phyloP scores from a whole-genome alignment of 2,329 filamentous ascomycete genomes.

The Xylaria sp. region DNA sequence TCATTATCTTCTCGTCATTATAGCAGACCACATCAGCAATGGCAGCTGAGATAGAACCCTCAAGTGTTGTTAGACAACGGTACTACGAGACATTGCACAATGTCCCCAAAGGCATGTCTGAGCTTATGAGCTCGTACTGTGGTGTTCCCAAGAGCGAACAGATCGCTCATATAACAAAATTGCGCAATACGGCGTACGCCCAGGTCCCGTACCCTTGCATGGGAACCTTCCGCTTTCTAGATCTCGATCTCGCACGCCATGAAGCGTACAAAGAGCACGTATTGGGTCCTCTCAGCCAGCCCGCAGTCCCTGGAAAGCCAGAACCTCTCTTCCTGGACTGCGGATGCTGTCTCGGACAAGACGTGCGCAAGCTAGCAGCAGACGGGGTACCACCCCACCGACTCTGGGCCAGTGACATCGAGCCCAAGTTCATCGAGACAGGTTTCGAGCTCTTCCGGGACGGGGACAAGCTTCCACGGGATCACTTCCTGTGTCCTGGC shows the following conservation, averaged over 20 bases:
- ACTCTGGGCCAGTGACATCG: slow-evolving; percentile 51
- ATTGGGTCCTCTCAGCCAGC: slow-evolving; percentile 47
- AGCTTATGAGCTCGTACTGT: slow-evolving; percentile 39
- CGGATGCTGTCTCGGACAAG: slow-evolving; percentile 56
- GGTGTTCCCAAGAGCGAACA: slow-evolving; percentile 38
- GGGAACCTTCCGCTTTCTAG: slow-evolving; percentile 55
- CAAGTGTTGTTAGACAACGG: neutral
- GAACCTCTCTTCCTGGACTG: slow-evolving; percentile 53
- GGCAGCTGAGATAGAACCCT: neutral
- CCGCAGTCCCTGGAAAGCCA: slow-evolving; percentile 40
- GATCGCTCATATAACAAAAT: slow-evolving; percentile 38
- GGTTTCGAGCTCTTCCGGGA: slow-evolving; percentile 56
- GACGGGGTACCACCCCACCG: slow-evolving; percentile 48
- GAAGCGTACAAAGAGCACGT: slow-evolving; percentile 43
- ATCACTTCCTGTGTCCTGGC: slow-evolving; percentile 51
- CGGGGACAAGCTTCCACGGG: slow-evolving; percentile 45
- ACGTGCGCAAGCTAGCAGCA: slow-evolving; percentile 54
- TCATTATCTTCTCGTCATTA: neutral
- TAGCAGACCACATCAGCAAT: slow-evolving; percentile 7
- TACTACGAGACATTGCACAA: slow-evolving; percentile 33
- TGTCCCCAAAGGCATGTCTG: slow-evolving; percentile 37
- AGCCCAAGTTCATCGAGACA: slow-evolving; percentile 51
- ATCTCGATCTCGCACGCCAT: slow-evolving; percentile 51
- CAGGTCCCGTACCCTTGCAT: slow-evolving; percentile 55
- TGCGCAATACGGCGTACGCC: slow-evolving; percentile 43